Conservation (phyloP, 306 rosid genomes). For the Malus sylvestris region DNA sequence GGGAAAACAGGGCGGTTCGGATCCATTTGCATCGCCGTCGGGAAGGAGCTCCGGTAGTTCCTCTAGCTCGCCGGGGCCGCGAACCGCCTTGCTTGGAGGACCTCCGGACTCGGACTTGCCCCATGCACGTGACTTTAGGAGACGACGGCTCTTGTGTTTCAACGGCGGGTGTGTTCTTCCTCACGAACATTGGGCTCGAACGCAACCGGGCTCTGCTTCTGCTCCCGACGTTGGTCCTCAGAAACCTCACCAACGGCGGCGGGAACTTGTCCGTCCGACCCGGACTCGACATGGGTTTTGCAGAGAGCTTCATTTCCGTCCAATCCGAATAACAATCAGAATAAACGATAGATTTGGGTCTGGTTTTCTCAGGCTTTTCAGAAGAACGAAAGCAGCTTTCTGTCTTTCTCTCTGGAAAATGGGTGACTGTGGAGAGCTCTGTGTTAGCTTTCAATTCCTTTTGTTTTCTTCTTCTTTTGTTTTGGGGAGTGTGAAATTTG, state of each 20-base stretch:
- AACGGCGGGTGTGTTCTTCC: constrained; percentile 44
- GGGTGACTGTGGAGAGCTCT: not conserved
- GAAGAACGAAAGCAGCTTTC: not conserved
- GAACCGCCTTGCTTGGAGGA: constrained; percentile 33
- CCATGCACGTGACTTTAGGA: constrained; percentile 95
- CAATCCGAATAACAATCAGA: not conserved
- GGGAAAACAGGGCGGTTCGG: constrained; percentile 33
- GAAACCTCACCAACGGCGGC: constrained; percentile 83
- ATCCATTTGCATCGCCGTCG: constrained; percentile 38
- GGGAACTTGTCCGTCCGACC: constrained; percentile 78
- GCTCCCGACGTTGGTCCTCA: constrained; percentile 59
- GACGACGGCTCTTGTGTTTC: constrained; percentile 93
- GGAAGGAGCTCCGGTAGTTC: constrained; percentile 1
- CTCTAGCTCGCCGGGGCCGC: not conserved
- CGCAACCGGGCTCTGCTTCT: constrained; percentile 72
- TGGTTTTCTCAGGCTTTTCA: not conserved
- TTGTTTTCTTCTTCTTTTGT: not conserved
- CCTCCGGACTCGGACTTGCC: constrained; percentile 65
- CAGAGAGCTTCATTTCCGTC: constrained; percentile 43
- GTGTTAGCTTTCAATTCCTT: not conserved
- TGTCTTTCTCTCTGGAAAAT: not conserved
- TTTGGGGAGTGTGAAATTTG: not conserved
- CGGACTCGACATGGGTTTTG: constrained; percentile 77
- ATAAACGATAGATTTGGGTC: not conserved
- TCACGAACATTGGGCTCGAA: constrained; percentile 60